phyloP scores from a whole-genome alignment of 345 rosid genomes.

The Eucalyptus curtisii region DNA sequence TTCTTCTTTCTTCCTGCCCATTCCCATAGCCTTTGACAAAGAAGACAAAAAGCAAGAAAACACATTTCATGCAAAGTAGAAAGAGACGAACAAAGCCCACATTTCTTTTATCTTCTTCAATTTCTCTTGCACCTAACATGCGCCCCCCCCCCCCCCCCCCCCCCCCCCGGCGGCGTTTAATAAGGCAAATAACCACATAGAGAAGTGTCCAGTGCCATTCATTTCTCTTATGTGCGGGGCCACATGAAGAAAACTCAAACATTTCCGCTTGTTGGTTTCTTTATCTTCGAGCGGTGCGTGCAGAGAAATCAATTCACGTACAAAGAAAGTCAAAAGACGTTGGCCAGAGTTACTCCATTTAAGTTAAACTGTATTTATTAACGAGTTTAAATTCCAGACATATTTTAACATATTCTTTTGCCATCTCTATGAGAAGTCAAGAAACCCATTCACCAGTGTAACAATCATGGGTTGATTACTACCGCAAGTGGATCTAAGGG shows the following conservation, averaged over 20 bases:
- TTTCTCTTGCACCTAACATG: background rate
- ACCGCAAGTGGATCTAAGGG: no score
- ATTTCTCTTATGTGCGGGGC: no score
- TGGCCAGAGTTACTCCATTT: background rate
- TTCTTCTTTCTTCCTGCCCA: background rate
- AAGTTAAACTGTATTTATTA: fast-evolving
- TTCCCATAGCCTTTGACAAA: background rate
- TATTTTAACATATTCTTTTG: no score
- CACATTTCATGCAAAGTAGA: fast-evolving
- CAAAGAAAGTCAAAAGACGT: background rate
- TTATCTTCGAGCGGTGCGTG: background rate
- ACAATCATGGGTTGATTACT: no score
- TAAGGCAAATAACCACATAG: fast-evolving
- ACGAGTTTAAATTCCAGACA: fast-evolving
- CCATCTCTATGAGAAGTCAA: fast-evolving
- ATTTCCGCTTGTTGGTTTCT: fast-evolving
- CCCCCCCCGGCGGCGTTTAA: no score
- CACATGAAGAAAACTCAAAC: background rate
- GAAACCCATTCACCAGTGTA: no score
- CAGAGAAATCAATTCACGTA: fast-evolving
- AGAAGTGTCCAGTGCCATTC: background rate
- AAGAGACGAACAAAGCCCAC: background rate
- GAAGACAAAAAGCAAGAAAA: background rate
- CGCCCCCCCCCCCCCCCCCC: no score
- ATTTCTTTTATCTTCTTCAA: background rate